Evolutionary conservation across 2,329 filamentous ascomycete genomes (phyloP).

Genomic region (Trichoderma koningii): DNA sequence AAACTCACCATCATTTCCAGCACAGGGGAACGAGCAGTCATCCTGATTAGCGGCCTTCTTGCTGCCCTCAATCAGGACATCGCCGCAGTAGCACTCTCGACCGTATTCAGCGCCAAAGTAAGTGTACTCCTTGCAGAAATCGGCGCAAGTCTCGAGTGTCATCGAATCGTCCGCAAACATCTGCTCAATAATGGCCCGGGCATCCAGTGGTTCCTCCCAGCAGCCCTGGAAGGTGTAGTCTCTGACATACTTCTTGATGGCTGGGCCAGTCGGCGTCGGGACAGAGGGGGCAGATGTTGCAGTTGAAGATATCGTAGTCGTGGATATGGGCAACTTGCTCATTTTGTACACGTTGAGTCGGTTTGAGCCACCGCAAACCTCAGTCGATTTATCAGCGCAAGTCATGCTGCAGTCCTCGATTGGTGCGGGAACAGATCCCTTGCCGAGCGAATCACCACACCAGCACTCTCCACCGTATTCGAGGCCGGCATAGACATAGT

Average conservation of each 20-base stretch:
- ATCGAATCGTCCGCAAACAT: constrained; percentile 39
- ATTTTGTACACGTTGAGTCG: constrained; percentile 42
- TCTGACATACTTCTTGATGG: constrained; percentile 1
- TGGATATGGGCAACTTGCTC: background rate
- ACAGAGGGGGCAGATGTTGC: constrained; percentile 35
- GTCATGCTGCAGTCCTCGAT: constrained; percentile 40
- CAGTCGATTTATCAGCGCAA: constrained; percentile 43
- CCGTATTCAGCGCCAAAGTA: constrained; percentile 44
- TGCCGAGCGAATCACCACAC: constrained; percentile 39
- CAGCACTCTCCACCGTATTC: constrained; percentile 48
- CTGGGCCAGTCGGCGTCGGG: constrained; percentile 32
- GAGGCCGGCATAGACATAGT: constrained; percentile 40
- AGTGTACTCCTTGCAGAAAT: constrained; percentile 36
- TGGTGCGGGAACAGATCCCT: constrained; percentile 37
- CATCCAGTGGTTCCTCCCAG: constrained; percentile 40
- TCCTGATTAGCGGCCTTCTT: constrained; percentile 35
- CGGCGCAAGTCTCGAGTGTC: constrained; percentile 41
- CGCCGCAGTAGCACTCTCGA: constrained; percentile 45
- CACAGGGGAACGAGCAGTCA: constrained; percentile 41
- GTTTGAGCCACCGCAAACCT: constrained; percentile 41
- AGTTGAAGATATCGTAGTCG: background rate
- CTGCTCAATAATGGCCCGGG: constrained; percentile 38
- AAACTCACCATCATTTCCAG: constrained; percentile 38
- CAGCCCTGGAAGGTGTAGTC: constrained; percentile 42
- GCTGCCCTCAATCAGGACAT: constrained; percentile 36